Evolutionary conservation across 2,329 filamentous ascomycete species (phyloP), one percentile per base, ranked within the genome.

Genomic region (Dactylellina cionopaga): DNA sequence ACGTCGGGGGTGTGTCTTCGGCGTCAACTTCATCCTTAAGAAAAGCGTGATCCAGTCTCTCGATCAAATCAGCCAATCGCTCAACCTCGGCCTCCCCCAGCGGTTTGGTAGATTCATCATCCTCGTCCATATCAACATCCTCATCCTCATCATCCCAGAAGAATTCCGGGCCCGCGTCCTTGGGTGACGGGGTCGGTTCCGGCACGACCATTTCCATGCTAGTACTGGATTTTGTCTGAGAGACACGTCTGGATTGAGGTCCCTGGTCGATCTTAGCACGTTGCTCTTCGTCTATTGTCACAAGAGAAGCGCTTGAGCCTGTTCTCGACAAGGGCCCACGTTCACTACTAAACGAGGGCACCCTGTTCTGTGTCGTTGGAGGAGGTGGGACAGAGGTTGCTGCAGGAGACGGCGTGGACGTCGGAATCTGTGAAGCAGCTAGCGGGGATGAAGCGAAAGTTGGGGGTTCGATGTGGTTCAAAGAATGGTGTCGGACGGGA

Each of bases 61-160:
- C 59, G 22, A 65, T 60, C 35, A 73, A 27, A 31, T 73, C 69
- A n/a, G 35, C 62, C 39, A 73, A 25, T 25, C 60, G 47, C 24
- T 73, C 69, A 25, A 73, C 55, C 46, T 66, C 69, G 9, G 33
- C 47, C 11, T 51, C 43, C 22, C 60, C 69, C 31, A 65, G 35
- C n/a, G 62, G 58, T 27, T 73, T 44, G 6, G 46, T 33, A 4
- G 60, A 60, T 11, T 60, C 69, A 6, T 65, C 60, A 15, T 66
- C 55, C 29, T 73, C 60, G 22, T 60, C 60, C 60, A 73, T 66
- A 33, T 66, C 60, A 17, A 73, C 43, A 62, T 73, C 69, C 35
- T 65, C 69, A 44, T 73, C 60, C 6, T 73, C 69, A n/a, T 65
- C 59, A 17, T 73, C 69, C 17, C 46, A 65, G 37, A 73, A 73